Conservation (phyloP, 1,284 basidiomycete genomes). For the Ceratobasidium sp. region DNA sequence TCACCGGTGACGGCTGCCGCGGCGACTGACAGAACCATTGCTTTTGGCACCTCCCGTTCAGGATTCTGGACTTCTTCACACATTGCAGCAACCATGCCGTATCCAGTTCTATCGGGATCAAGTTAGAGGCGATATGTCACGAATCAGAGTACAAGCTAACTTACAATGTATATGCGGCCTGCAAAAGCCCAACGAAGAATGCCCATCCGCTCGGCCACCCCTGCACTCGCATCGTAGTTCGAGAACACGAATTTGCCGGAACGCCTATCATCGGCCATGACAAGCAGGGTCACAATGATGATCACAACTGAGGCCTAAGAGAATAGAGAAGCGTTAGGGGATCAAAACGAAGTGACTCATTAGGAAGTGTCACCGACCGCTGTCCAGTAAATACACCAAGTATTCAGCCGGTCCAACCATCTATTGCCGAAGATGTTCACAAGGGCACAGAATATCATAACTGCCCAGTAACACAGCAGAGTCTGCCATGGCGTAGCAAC, state of each 20-base stretch:
- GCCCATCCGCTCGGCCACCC: conserved; percentile 51
- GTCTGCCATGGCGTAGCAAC: conserved; percentile 54
- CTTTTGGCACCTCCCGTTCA: conserved; percentile 50
- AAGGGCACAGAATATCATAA: conserved; percentile 50
- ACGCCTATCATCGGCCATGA: conserved; percentile 51
- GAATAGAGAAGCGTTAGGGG: conserved; percentile 47
- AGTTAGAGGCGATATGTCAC: not conserved
- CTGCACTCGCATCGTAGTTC: conserved; percentile 51
- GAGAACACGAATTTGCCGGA: conserved; percentile 51
- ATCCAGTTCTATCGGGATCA: conserved; percentile 48
- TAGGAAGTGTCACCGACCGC: not conserved
- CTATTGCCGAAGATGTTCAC: conserved; percentile 52
- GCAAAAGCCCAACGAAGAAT: conserved; percentile 54
- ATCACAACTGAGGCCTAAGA: conserved; percentile 53
- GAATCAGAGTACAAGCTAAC: not conserved
- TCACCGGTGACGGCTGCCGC: conserved; percentile 54
- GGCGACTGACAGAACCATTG: conserved; percentile 53
- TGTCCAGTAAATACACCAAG: conserved; percentile 48
- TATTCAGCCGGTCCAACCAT: conserved; percentile 48
- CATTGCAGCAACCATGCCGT: conserved; percentile 53
- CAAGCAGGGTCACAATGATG: conserved; percentile 54
- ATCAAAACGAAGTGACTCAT: not conserved
- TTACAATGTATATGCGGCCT: conserved; percentile 50
- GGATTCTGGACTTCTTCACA: conserved; percentile 54
- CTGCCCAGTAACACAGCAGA: conserved; percentile 54